phyloP scores from a whole-genome alignment of 2,329 filamentous ascomycete genomes.

The Lasiodiplodia sp. region DNA sequence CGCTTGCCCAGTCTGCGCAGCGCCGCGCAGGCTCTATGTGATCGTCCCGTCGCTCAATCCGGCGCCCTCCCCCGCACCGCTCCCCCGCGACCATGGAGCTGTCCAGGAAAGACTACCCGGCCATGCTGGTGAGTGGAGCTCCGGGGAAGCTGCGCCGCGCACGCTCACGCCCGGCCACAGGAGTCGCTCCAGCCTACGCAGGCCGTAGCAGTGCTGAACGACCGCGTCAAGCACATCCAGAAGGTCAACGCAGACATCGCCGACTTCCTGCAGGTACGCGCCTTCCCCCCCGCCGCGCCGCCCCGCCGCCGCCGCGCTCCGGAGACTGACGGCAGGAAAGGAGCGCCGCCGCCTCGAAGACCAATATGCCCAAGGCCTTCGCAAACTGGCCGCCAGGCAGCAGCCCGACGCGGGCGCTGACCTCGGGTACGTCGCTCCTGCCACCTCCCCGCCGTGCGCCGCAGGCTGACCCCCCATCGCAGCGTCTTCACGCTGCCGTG shows the following conservation, averaged over 20 bases:
- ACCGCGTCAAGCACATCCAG: constrained; percentile 85
- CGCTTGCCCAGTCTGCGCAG: constrained; percentile 21
- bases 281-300: background rate
- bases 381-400: constrained; percentile 78
- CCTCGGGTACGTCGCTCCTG: constrained; percentile 73
- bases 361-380: constrained; percentile 80
- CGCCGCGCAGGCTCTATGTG: constrained; percentile 28
- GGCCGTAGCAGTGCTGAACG: constrained; percentile 81
- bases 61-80: constrained; percentile 21
- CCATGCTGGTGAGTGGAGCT: constrained; percentile 78
- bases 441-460: constrained; percentile 33
- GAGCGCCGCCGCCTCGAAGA: constrained; percentile 94
- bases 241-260: constrained; percentile 90
- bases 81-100: constrained; percentile 60
- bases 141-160: constrained; percentile 34
- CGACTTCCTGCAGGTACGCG: constrained; percentile 92
- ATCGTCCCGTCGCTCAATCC: constrained; percentile 20
- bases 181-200: constrained; percentile 80
- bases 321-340: constrained; percentile 56
- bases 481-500: constrained; percentile 92
- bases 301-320: constrained; percentile 10
- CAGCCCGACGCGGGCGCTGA: constrained; percentile 79
- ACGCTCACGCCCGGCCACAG: constrained; percentile 58
- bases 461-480: constrained; percentile 30
- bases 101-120: constrained; percentile 88